Percentiles rank a stretch among this genome's conserved stretches.
Evolutionary conservation across 1,284 basidiomycete species (phyloP).

Genomic region (Cutaneotrichosporon daszewskae): DNA sequence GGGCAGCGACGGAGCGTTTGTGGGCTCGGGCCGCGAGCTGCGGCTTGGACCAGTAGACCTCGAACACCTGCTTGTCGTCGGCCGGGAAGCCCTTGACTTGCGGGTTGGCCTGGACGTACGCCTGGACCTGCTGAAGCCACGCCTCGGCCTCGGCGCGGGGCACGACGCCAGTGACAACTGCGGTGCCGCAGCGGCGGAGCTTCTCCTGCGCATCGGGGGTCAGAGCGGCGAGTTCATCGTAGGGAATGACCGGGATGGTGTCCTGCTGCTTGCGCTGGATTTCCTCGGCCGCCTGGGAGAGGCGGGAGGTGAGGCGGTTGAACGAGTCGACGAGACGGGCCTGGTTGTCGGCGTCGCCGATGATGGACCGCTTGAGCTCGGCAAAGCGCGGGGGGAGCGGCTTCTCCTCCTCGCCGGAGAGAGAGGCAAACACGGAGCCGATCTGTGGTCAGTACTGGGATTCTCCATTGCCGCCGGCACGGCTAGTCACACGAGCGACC

Average conservation of each 20-base stretch:
- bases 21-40: constrained; percentile 67
- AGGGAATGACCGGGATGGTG: constrained; percentile 54
- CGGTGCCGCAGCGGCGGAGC: constrained; percentile 57
- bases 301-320: constrained; percentile 54
- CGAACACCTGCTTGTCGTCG: constrained; percentile 64
- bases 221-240: constrained; percentile 52
- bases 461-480: background rate
- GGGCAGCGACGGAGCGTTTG: constrained; percentile 60
- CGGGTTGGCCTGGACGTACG: constrained; percentile 57
- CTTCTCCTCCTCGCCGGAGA: constrained; percentile 49
- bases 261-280: constrained; percentile 51
- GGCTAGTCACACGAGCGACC: too few relatives aligned
- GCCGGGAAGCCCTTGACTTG: constrained; percentile 57
- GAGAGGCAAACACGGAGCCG: constrained; percentile 56
- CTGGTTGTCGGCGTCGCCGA: constrained; percentile 44
- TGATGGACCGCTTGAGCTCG: constrained; percentile 57
- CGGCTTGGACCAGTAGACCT: constrained; percentile 61
- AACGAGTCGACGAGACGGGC: constrained; percentile 55
- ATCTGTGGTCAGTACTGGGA: constrained; percentile 42
- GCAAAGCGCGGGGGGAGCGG: constrained; percentile 57
- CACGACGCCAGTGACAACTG: constrained; percentile 60
- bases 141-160: constrained; percentile 53
- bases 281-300: constrained; percentile 51
- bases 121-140: constrained; percentile 58
- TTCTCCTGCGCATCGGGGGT: constrained; percentile 47